These are phyloP conservation scores for Uncinocarpus reesii DNA, from an alignment of 2,329 filamentous ascomycete genomes.

Conservation along the genomic window DNA sequence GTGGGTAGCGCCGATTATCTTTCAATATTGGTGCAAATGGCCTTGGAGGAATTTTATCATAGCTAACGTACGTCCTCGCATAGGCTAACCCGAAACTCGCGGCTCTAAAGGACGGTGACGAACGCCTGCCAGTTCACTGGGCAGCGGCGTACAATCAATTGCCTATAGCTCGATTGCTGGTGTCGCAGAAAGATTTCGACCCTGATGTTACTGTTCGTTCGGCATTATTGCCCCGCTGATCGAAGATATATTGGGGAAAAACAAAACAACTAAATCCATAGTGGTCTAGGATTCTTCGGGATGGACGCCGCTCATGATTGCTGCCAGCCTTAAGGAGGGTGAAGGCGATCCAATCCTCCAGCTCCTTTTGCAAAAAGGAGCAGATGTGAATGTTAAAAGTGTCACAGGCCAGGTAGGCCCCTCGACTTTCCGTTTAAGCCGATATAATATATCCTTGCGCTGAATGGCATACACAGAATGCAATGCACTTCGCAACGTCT, in stretches of 20 bases:
- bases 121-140: conserved; percentile 88
- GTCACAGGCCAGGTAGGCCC: conserved; percentile 33
- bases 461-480: conserved; percentile 48
- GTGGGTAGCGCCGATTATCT: conserved; percentile 39
- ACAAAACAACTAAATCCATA: not conserved
- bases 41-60: not conserved
- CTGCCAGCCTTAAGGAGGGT: conserved; percentile 38
- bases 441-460: not conserved
- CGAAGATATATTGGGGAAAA: not conserved
- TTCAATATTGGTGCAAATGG: conserved; percentile 3
- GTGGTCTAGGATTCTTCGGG: conserved; percentile 36
- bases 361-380: conserved; percentile 38
- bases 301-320: conserved; percentile 44
- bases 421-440: not conserved
- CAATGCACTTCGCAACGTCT: conserved; percentile 81
- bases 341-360: conserved; percentile 39
- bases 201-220: conserved; percentile 62
- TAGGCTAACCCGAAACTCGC: conserved; percentile 73
- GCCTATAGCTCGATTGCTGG: conserved; percentile 62
- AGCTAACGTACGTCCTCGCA: conserved; percentile 3
- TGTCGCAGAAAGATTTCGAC: conserved; percentile 64
- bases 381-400: conserved; percentile 38
- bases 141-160: conserved; percentile 73
- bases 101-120: conserved; percentile 66
- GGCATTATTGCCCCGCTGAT: not conserved